A percentile compares a stretch with the other conserved stretches of the same genome.
phyloP scores from a whole-genome alignment of 495 filamentous ascomycete species.

The Evernia prunastri region DNA sequence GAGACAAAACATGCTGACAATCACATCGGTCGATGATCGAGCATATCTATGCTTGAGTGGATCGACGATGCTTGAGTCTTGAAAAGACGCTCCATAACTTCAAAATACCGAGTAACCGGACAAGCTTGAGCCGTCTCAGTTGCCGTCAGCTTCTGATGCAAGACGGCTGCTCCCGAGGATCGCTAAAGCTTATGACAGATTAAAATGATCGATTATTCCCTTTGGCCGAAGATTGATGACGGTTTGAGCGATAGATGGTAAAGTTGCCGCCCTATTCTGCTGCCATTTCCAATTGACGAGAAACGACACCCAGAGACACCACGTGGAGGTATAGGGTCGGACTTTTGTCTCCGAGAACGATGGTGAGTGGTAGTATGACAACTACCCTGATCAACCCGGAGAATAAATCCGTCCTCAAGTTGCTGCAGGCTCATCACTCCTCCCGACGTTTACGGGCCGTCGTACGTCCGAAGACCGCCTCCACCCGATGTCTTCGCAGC shows the following conservation, averaged over 20 bases:
- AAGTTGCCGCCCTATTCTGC: constrained; percentile 3
- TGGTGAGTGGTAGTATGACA: constrained; percentile 9
- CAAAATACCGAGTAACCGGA: no score
- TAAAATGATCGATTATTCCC: no score
- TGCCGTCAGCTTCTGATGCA: no score
- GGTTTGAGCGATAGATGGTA: not conserved
- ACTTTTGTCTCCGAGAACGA: constrained; percentile 7
- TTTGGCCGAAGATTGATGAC: not conserved
- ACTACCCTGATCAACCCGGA: constrained; percentile 1
- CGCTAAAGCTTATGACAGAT: no score
- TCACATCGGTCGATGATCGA: no score
- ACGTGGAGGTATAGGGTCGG: constrained; percentile 14
- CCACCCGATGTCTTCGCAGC: not conserved
- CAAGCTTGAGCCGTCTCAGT: no score
- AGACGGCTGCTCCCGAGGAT: no score
- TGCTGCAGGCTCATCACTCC: not conserved
- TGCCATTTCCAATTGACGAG: constrained; percentile 2
- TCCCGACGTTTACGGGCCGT: not conserved
- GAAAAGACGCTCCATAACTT: no score
- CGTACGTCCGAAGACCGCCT: not conserved
- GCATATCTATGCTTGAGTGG: no score
- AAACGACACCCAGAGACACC: constrained; percentile 9
- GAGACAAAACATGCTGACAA: no score
- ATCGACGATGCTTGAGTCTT: no score
- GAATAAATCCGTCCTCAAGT: not conserved